These are phyloP conservation scores for Lanzia echinophila DNA, from an alignment of 2,329 filamentous ascomycete genomes.

Conservation along the genomic window DNA sequence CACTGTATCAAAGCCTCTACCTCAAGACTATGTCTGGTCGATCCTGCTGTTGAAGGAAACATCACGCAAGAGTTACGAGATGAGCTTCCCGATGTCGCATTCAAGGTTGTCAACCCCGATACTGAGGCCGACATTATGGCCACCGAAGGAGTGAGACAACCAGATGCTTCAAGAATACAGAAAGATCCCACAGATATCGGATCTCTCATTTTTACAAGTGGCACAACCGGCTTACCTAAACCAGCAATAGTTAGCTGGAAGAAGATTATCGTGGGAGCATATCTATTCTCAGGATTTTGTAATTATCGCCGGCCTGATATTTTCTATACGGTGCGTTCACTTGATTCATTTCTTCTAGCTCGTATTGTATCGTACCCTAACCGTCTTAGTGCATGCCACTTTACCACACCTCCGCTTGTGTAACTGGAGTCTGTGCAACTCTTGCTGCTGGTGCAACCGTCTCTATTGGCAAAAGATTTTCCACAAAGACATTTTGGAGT, in stretches of 20 bases:
- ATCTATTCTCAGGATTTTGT: constrained; percentile 50
- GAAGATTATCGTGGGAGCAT: constrained; percentile 50
- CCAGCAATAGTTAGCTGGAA: constrained; percentile 69
- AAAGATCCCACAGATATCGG: constrained; percentile 50
- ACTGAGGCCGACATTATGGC: constrained; percentile 48
- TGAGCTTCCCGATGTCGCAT: constrained; percentile 44
- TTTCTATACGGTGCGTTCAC: constrained; percentile 60
- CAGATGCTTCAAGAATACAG: constrained; percentile 48
- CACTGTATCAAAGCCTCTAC: constrained; percentile 69
- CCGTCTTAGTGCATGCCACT: constrained; percentile 68
- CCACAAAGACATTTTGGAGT: constrained; percentile 67
- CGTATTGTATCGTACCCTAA: constrained; percentile 15
- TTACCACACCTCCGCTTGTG: constrained; percentile 73
- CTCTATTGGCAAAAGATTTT: constrained; percentile 71
- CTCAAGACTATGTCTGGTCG: constrained; percentile 62
- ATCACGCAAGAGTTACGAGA: constrained; percentile 51
- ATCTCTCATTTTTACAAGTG: constrained; percentile 76
- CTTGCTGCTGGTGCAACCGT: constrained; percentile 58
- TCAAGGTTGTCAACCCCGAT: constrained; percentile 55
- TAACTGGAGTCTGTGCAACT: constrained; percentile 61
- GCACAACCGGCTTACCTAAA: constrained; percentile 80
- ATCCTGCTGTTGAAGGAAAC: constrained; percentile 49
- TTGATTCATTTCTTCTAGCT: background rate
- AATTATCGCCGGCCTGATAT: constrained; percentile 55
- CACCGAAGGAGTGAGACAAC: constrained; percentile 47